phyloP scores from a whole-genome alignment of 1,139 yeast species.

The Geotrichum aggregatum region DNA sequence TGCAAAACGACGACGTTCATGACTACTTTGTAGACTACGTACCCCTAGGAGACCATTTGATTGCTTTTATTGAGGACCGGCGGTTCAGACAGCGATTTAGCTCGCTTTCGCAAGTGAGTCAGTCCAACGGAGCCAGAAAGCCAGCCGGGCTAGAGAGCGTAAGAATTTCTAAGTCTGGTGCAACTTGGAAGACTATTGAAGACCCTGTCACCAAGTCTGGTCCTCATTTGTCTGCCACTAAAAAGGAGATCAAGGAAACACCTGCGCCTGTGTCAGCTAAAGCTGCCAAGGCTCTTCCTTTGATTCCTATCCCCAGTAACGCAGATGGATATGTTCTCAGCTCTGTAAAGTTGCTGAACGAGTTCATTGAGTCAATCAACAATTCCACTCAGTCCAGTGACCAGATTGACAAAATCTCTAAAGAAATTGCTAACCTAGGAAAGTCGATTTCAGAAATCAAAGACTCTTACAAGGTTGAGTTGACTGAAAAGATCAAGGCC shows the following conservation, averaged over 20 bases:
- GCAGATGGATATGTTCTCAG: conserved; percentile 47
- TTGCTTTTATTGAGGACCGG: conserved; percentile 49
- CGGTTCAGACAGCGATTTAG: conserved; percentile 36
- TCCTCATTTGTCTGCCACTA: conserved; percentile 15
- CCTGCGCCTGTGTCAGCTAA: neutral
- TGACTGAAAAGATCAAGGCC: conserved; percentile 23
- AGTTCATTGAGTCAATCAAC: conserved; percentile 51
- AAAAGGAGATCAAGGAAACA: neutral
- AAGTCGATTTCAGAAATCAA: conserved; percentile 31
- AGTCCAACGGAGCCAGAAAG: conserved; percentile 15
- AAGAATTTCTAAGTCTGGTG: conserved; percentile 11
- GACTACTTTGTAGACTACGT: conserved; percentile 53
- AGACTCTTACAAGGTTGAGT: conserved; percentile 28
- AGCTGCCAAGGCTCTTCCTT: conserved; percentile 24
- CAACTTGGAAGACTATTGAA: conserved; percentile 26
- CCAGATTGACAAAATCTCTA: conserved; percentile 31
- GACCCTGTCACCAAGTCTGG: conserved; percentile 21
- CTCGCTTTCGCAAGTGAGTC: conserved; percentile 22
- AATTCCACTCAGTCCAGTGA: conserved; percentile 36
- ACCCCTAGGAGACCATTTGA: conserved; percentile 55
- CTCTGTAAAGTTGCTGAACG: conserved; percentile 51
- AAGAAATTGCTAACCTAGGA: conserved; percentile 33
- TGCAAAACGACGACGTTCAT: conserved; percentile 40
- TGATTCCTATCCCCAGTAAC: conserved; percentile 33
- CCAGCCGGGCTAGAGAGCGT: conserved; percentile 26